Conservation (phyloP, 2,329 filamentous ascomycete species). For the Phyllachora maydis region DNA sequence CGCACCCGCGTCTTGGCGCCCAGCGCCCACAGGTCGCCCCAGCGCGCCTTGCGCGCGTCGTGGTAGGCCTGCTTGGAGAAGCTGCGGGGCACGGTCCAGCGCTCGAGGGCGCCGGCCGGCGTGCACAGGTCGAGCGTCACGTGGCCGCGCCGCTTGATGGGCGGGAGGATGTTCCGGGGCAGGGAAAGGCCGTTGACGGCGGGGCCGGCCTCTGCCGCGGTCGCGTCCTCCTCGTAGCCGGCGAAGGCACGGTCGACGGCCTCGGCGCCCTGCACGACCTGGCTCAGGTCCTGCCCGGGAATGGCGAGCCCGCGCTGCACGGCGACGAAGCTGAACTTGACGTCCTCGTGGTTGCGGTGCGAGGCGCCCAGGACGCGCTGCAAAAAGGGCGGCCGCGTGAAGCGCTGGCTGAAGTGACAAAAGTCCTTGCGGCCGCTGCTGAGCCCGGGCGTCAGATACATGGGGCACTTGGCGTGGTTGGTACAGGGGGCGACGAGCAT, state of each 20-base stretch:
- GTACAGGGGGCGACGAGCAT: constrained; percentile 64
- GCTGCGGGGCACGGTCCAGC: constrained; percentile 77
- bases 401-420: constrained; percentile 81
- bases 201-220: constrained; percentile 11
- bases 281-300: background rate
- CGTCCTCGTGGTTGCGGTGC: constrained; percentile 69
- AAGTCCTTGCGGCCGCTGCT: constrained; percentile 65
- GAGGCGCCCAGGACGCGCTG: constrained; percentile 51
- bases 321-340: constrained; percentile 77
- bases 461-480: constrained; percentile 71
- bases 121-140: constrained; percentile 86
- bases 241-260: constrained; percentile 47
- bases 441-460: constrained; percentile 58
- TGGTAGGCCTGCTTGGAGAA: constrained; percentile 70
- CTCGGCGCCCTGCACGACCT: constrained; percentile 21
- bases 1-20: constrained; percentile 69
- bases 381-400: constrained; percentile 63
- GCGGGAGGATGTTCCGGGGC: constrained; percentile 57
- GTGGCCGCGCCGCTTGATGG: constrained; percentile 75
- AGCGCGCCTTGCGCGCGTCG: constrained; percentile 73
- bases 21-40: constrained; percentile 92
- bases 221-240: constrained; percentile 56
- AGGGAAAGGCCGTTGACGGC: constrained; percentile 42
- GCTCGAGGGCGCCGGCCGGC: constrained; percentile 63
- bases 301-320: constrained; percentile 55